Evolutionary conservation across 345 rosid genomes (phyloP), one percentile per base, ranked within the genome.

Genomic region (Pistacia vera): DNA sequence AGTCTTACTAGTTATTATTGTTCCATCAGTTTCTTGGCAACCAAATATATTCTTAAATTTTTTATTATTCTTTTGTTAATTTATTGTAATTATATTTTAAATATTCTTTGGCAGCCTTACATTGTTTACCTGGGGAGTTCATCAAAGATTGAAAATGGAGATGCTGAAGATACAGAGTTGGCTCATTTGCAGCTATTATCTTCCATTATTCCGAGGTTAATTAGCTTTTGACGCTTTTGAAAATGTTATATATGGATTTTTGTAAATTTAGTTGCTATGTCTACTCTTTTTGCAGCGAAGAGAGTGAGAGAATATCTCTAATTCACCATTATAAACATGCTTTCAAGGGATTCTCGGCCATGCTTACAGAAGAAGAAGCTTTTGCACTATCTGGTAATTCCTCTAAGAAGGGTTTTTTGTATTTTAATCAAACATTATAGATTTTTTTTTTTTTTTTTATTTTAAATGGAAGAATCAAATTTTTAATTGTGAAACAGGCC

Each of bases 291-390:
- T 71, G 33, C 85, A 90, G 95, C 54, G 68, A 82, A 66, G 88
- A 86, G 74, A 83, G 71, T 65, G 87, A 77, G 49, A 85, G 83
- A 78, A 73, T 85, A 74, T 66, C 77, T 33, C 65, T 85, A 63
- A 76, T 86, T 71, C 92, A 86, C 77, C 90, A 85, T 72, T 91
- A 90, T 65, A 66, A 66, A 33, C 91, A 90, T 82, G 90, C 93
- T 57, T 90, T 93, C 49, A 87, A 75, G 65, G 97, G 98, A 11
- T 93, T 93, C 88, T 91, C 97, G 30, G 94, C 91, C 76, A 78
- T 89, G 90, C 98, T 91, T 12, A 93, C 91, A 0, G 76, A 83
- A 90, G 75, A 74, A 51, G 94, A 93, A 85, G 97, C 97, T 60
- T 87, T 92, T 68, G 52, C 49, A 8, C 74, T 91, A 70, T 82